Conservation (phyloP, 495 filamentous ascomycete species). For the Staphylotrichum longicolle region DNA sequence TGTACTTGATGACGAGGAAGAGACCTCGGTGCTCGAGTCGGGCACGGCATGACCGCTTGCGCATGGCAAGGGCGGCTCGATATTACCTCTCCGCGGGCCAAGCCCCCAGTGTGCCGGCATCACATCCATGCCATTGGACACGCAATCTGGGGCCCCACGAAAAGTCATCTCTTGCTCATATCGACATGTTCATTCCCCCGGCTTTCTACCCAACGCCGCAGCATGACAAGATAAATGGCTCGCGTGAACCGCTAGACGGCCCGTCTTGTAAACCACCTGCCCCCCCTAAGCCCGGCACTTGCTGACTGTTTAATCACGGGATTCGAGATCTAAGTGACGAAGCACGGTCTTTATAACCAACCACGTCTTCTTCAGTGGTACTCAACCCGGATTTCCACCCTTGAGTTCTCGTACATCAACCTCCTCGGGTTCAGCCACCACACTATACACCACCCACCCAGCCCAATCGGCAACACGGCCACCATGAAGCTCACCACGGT, state of each 20-base stretch:
- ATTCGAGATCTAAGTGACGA: too few relatives aligned
- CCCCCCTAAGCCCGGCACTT: conserved; percentile 30
- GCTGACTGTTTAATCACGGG: not conserved
- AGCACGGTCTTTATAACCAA: not conserved
- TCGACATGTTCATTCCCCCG: conserved; percentile 15
- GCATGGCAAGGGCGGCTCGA: conserved; percentile 21
- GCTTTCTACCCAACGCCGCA: conserved; percentile 6
- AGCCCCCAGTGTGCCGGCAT: conserved; percentile 29
- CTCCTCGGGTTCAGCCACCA: not conserved
- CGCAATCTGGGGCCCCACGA: conserved; percentile 28
- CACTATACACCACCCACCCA: not conserved
- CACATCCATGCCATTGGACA: conserved; percentile 24
- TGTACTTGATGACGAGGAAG: too few relatives aligned
- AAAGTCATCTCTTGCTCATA: conserved; percentile 16
- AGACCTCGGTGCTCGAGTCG: too few relatives aligned
- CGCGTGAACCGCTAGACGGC: conserved; percentile 18
- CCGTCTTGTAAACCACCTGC: conserved; percentile 30
- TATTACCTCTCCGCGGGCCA: conserved; percentile 20
- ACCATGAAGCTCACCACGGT: conserved; percentile 39
- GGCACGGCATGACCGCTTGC: conserved; percentile 27
- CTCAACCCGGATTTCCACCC: not conserved
- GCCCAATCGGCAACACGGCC: not conserved
- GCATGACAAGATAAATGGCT: not conserved
- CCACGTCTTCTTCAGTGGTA: not conserved
- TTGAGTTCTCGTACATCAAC: not conserved